These are phyloP conservation scores for Peronospora belbahrii DNA, from an alignment of 352 stramenopile genomes.

Conservation along the genomic window DNA sequence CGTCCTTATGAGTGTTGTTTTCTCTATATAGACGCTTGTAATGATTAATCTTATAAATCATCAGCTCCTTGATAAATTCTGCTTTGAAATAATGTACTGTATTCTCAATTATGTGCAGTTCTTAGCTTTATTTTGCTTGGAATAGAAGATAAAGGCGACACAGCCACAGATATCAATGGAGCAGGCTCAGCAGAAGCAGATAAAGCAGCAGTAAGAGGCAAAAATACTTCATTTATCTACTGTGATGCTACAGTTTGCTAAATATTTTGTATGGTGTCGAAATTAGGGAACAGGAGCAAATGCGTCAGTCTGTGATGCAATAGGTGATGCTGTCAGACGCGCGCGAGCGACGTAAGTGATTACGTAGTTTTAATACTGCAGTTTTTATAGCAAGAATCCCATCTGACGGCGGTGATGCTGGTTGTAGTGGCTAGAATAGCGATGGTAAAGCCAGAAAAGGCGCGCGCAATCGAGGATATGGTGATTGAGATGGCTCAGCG, in stretches of 20 bases:
- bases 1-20: constrained; percentile 13
- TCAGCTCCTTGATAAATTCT: neutral
- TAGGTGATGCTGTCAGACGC: constrained; percentile 74
- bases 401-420: neutral
- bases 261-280: neutral
- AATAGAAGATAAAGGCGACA: constrained; percentile 5
- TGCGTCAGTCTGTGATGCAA: constrained; percentile 66
- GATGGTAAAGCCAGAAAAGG: constrained; percentile 86
- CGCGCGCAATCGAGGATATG: constrained; percentile 78
- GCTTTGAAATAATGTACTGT: neutral
- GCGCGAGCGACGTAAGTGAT: constrained; percentile 64
- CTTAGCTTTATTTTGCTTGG: neutral
- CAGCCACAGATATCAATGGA: constrained; percentile 59
- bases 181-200: constrained; percentile 79
- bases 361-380: neutral
- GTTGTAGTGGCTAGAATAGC: constrained; percentile 72
- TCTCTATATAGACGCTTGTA: neutral
- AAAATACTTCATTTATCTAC: neutral
- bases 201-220: constrained; percentile 73
- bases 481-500: constrained; percentile 82
- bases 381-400: too few species aligned
- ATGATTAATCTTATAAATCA: neutral
- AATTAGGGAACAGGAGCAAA: constrained; percentile 64
- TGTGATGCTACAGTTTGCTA: neutral
- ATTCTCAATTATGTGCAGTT: neutral